Evolutionary conservation across 495 filamentous ascomycete species (phyloP), one percentile per base, ranked within the genome.

Genomic region (Aspergillus sclerotiicarbonarius): DNA sequence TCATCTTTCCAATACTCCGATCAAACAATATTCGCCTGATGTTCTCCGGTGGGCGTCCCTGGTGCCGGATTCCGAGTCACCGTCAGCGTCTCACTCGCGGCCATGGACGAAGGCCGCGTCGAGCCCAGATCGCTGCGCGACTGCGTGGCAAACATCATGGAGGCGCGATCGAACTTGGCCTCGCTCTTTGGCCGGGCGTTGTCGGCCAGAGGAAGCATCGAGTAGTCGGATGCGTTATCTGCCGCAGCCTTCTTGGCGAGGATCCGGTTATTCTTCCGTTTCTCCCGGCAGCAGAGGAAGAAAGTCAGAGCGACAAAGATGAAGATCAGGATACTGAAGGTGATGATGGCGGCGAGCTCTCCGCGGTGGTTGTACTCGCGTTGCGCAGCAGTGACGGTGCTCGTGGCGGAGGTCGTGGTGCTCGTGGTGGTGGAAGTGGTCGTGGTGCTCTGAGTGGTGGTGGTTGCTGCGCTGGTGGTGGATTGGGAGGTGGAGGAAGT

Each of bases 271-370:
- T 35, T 43, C 50, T 59, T 59, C 15, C 54, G 53, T 30, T 47
- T 46, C 6, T 62, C 63, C 4, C 30, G 47, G 1, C 16, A 47
- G 43, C 59, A 65, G 50, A 62, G 57, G 25, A 62, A 12, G 10
- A 53, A 56, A 32, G 25, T 51, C 29, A 62, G 44, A 1, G 59
- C 63, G n/a, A 56, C 16, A 32, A 65, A 65, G n/a, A 65, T 21
- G 30, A 57, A 54, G 29, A 62, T 35, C 1, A 65, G 47, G 29
- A 47, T 47, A n/a, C 37, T 32, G 15, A 44, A 54, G 19, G 58
- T 57, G 45, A 62, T 37, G 21, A 60, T 58, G 2, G 59, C 63
- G 10, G 57, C 60, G 16, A 65, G 58, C 15, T 59, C 51, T 20
- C 63, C 63, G 19, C 32, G 53, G 20, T 39, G 63, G 46, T 65